phyloP scores from a whole-genome alignment of 441 rosid genomes.

The Populus hybrid region DNA sequence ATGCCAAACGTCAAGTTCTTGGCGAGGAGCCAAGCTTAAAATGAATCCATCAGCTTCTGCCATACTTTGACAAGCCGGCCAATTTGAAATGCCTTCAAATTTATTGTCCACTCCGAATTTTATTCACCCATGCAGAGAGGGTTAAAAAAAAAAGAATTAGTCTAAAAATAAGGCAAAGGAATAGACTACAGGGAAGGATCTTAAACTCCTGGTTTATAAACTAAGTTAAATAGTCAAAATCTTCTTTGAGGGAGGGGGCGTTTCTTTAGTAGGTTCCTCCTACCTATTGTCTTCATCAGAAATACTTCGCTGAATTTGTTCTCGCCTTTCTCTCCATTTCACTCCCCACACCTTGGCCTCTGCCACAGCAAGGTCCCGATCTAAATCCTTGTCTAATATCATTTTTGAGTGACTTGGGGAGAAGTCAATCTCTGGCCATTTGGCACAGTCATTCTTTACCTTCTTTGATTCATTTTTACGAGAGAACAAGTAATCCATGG shows the following conservation, averaged over 20 bases:
- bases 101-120: too few species aligned
- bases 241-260: too few species aligned
- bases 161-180: too few species aligned
- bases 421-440: constrained; percentile 44
- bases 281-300: constrained; percentile 3
- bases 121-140: too few species aligned
- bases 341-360: constrained; percentile 98
- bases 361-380: constrained; percentile 78
- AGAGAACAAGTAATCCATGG: constrained; percentile 74
- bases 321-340: constrained; percentile 73
- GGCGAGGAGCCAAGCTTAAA: neutral
- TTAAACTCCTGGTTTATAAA: too few species aligned
- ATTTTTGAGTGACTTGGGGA: constrained; percentile 34
- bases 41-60: neutral
- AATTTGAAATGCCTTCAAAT: too few species aligned
- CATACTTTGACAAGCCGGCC: too few species aligned
- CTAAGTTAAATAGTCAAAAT: too few species aligned
- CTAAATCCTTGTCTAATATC: constrained; percentile 49
- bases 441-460: constrained; percentile 20
- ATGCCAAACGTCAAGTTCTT: neutral
- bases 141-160: too few species aligned
- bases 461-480: constrained; percentile 53
- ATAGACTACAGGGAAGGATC: too few species aligned
- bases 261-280: neutral
- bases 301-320: constrained; percentile 35